Evolutionary conservation across 2,329 filamentous ascomycete genomes (phyloP), one percentile per base, ranked within the genome.

Genomic region (Verticillium albo-atrum): DNA sequence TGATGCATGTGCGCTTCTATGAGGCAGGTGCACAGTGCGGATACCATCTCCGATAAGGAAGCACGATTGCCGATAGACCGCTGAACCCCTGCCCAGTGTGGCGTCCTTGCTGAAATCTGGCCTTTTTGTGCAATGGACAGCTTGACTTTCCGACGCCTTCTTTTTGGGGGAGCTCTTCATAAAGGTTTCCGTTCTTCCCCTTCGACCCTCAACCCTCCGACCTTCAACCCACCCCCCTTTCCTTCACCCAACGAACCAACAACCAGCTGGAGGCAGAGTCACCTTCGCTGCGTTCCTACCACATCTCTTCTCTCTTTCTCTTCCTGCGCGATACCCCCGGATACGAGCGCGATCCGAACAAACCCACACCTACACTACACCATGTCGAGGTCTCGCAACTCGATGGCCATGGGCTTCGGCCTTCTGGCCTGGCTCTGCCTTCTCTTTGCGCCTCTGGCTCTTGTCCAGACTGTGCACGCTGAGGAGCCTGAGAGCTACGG

Each of bases 361-460:
- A 53, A 32, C 26, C 15, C 35, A 37, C 55, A 55, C 25, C 55
- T 30, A 32, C 6, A 32, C 30, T n/a, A 32, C 54, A 59, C 54
- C 63, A 83, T 83, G 80, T 78, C 80, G 77, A 76, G 77, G 71
- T 88, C 86, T 73, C 79, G 84, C 81, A 82, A 84, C 81, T 82
- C 85, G 79, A 81, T 89, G 85, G 83, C 87, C 83, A 75, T 93
- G 81, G 81, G 89, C 88, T 82, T 97, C 84, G 92, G 92, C 85
- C 80, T 95, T 74, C 82, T 97, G 77, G 89, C 93, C 80, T 97
- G 97, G 82, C 89, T 97, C 70, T 86, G 92, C 74, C 86, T 97
- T 65, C 86, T 98, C 67, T 91, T 99, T 71, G 87, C 90, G 65
- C 92, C 93, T 68, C 83, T 97, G 72, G 89, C 92, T 66, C 89